Percentiles rank a stretch among this genome's conserved stretches.
Evolutionary conservation across 228 moss, liverwort and hornwort genomes (phyloP).

Genomic region (Sphagnum fallax): DNA sequence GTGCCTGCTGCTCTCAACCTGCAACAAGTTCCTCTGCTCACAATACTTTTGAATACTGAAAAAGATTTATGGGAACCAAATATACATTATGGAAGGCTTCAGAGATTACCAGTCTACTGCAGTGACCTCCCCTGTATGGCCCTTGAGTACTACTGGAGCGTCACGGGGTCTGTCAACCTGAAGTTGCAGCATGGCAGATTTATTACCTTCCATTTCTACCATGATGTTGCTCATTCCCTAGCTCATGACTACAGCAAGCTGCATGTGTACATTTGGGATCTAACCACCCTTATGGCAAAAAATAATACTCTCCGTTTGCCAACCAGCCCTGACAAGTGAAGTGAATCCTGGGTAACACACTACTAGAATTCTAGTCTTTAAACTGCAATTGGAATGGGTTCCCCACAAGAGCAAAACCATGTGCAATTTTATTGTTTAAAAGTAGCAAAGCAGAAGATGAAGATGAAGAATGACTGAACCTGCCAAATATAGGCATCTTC

Average conservation of each 20-base stretch:
- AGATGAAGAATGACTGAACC: slow-evolving; percentile 22
- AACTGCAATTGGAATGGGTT: background rate
- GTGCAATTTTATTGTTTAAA: background rate
- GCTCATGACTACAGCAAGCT: background rate
- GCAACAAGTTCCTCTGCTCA: background rate
- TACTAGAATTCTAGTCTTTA: background rate
- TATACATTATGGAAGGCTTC: background rate
- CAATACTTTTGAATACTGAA: background rate
- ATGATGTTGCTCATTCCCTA: background rate
- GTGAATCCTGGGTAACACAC: background rate
- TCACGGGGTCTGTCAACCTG: slow-evolving; percentile 64
- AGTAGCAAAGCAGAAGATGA: background rate
- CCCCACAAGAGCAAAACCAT: background rate
- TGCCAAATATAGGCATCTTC: slow-evolving; percentile 73
- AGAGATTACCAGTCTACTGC: slow-evolving; percentile 72
- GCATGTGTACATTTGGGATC: background rate
- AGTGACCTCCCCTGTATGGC: slow-evolving; percentile 79
- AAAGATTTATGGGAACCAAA: background rate
- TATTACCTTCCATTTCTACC: background rate
- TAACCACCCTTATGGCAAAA: background rate
- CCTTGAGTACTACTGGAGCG: slow-evolving; percentile 50
- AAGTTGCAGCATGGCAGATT: background rate
- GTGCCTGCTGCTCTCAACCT: too few relatives aligned
- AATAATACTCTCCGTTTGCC: background rate
- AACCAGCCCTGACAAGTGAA: background rate